Base-by-base conservation (phyloP, 805 yeast genomes). In the Yamadazyma sp. region DNA sequence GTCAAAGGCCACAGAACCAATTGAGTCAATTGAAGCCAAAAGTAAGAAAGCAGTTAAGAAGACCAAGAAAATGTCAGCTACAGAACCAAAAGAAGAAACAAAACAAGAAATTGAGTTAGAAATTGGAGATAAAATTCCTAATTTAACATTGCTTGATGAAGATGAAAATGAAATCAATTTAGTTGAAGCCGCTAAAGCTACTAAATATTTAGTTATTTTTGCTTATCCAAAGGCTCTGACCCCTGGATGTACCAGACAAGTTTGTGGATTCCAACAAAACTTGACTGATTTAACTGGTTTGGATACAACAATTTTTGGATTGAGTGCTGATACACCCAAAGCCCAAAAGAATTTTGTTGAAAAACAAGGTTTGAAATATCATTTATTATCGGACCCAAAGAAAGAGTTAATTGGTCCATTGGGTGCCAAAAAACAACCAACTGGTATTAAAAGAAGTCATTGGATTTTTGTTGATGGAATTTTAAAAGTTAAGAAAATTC, bases 161-260 rank as follows among this genome's bases (percentile, higher is more conserved):
- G 82, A 82, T 44, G 87, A 75, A n/a, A 67, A 76, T 23, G 73
- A 70, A 23, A 71, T 66, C 32, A 47, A 50, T 21, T 55, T 68
- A 38, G 35, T 31, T 14, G 58, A 58, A 22, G 59, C 48, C 20
- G 63, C 67, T 30, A 44, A 46, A 20, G 48, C 53, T 17, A 43
- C 58, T 20, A 64, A 61, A 46, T 64, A 54, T 35, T 35, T 67
- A 41, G 65, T 68, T 17, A 60, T 68, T 26, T 68, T 68, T 40
- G 84, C 95, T 13, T 91, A 89, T 55, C 98, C 98, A 35, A 82
- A 74, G 53, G 98, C 98, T 0, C 78, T 83, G 17, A 91, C 98
- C 0, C 96, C 96, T 1, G 98, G 98, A 3, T 93, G 98, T 60
- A 91, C 98, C 1, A 76, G 87, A 49, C 98, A 91, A 62, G 97